A percentile compares a stretch with the other conserved stretches of the same genome.
These are phyloP conservation scores for Tulasnella sp. DNA, from an alignment of 768 basidiomycete genomes.

Conservation along the genomic window DNA sequence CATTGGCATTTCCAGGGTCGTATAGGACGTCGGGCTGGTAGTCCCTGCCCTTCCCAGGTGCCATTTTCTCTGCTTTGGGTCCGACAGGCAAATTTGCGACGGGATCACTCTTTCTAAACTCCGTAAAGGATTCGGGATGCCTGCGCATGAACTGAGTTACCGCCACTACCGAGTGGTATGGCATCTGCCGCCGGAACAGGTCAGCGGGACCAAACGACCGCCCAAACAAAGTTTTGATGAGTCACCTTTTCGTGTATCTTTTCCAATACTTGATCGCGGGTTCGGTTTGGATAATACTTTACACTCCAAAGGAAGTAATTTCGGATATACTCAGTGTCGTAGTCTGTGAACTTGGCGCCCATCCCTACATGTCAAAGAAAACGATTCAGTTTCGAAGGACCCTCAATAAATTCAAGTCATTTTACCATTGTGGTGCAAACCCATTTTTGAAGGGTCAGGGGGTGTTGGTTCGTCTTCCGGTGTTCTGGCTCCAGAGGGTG, in stretches of 20 bases:
- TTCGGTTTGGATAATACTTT: slow-evolving; percentile 24
- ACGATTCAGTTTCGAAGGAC: background rate
- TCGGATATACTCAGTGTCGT: slow-evolving; percentile 23
- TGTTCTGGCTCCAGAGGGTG: no score
- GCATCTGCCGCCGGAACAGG: background rate
- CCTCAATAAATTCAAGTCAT: background rate
- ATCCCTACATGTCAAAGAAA: background rate
- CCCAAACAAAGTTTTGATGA: background rate
- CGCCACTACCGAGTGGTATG: slow-evolving; percentile 28
- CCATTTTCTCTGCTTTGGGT: background rate
- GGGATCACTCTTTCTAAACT: slow-evolving; percentile 23
- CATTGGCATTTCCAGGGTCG: slow-evolving; percentile 16
- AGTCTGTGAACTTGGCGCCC: slow-evolving; percentile 32
- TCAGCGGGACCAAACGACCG: background rate
- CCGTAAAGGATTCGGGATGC: slow-evolving; percentile 25
- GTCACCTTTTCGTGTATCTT: slow-evolving; percentile 30
- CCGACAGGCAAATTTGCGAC: background rate
- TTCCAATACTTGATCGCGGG: slow-evolving; percentile 24
- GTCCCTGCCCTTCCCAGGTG: background rate
- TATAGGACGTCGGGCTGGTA: slow-evolving; percentile 5
- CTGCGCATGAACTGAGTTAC: slow-evolving; percentile 28
- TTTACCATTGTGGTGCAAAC: slow-evolving; percentile 28
- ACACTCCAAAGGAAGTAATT: slow-evolving; percentile 29
- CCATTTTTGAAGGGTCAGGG: slow-evolving; percentile 21
- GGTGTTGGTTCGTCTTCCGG: slow-evolving; percentile 25